phyloP scores from a whole-genome alignment of 2,329 filamentous ascomycete genomes.

The Didymella arachidicola region DNA sequence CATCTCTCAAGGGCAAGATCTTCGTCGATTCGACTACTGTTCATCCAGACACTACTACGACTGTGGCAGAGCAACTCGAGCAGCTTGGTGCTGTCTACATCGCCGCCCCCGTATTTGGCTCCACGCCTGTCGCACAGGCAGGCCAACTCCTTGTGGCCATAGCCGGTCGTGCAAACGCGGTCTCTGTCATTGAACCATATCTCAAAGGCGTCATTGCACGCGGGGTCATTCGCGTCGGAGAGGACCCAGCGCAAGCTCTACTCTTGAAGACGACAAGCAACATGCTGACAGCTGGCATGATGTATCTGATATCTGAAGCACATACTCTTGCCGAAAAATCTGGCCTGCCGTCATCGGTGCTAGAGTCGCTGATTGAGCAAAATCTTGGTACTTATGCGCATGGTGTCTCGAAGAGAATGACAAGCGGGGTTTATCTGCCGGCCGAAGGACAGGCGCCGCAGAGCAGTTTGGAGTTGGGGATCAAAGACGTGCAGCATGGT shows the following conservation, averaged over 20 bases:
- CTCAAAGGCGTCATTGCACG: constrained; percentile 54
- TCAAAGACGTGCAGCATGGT: constrained; percentile 63
- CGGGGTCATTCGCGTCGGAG: constrained; percentile 54
- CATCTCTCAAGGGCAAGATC: constrained; percentile 50
- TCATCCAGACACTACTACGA: constrained; percentile 55
- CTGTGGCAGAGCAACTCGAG: constrained; percentile 39
- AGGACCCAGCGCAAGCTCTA: constrained; percentile 55
- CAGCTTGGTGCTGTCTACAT: constrained; percentile 50
- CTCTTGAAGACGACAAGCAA: constrained; percentile 61
- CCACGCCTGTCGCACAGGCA: constrained; percentile 57
- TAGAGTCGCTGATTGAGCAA: constrained; percentile 54
- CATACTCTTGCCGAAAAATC: constrained; percentile 60
- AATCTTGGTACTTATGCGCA: constrained; percentile 42
- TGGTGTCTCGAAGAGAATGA: constrained; percentile 39
- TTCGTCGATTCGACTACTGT: constrained; percentile 62
- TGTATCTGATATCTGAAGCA: constrained; percentile 60
- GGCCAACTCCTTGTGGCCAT: constrained; percentile 59
- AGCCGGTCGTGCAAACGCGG: constrained; percentile 52
- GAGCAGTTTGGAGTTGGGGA: constrained; percentile 59
- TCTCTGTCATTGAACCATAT: constrained; percentile 50
- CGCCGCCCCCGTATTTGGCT: constrained; percentile 60
- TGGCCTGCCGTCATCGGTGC: constrained; percentile 49
- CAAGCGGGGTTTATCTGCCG: constrained; percentile 38
- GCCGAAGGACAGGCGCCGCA: constrained; percentile 49
- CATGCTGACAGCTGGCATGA: constrained; percentile 59